phyloP scores from a whole-genome alignment of 2,329 filamentous ascomycete species.

The Apiospora aurea region DNA sequence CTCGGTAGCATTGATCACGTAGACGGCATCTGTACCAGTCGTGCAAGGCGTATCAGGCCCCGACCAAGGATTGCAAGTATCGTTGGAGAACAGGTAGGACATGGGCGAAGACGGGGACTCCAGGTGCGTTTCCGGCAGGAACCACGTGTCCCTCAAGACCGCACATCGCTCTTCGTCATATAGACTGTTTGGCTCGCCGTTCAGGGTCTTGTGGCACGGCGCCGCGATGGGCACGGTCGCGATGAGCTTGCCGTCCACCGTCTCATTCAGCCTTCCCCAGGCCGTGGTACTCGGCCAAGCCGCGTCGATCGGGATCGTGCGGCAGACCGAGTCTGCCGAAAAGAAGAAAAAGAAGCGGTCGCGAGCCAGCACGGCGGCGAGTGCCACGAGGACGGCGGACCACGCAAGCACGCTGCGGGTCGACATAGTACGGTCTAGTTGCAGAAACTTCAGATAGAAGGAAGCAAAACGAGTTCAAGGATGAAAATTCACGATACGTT shows the following conservation, averaged over 20 bases:
- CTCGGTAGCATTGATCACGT: conserved; percentile 37
- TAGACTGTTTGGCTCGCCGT: not conserved
- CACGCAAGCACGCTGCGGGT: not conserved
- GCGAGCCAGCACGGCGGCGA: not conserved
- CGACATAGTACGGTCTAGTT: not conserved
- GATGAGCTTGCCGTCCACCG: not conserved
- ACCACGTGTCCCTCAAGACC: not conserved
- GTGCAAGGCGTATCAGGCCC: conserved; percentile 21
- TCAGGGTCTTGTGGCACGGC: not conserved
- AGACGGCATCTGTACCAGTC: conserved; percentile 29
- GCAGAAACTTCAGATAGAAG: not conserved
- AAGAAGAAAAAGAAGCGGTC: not conserved
- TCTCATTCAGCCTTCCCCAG: not conserved
- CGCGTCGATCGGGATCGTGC: not conserved
- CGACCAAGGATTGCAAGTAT: conserved; percentile 31
- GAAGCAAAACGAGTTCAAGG: too few relatives aligned
- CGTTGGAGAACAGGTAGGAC: conserved; percentile 35
- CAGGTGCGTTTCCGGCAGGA: conserved; percentile 29
- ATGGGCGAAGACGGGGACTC: conserved; percentile 31
- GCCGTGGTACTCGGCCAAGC: not conserved
- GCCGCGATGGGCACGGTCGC: not conserved
- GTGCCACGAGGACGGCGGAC: not conserved
- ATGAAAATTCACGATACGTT: not conserved
- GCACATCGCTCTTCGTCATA: not conserved
- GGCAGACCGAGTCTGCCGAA: not conserved